These are phyloP conservation scores for Haplosporangium gracile DNA, from an alignment of 192 early-diverging fungal genomes.

Conservation along the genomic window DNA sequence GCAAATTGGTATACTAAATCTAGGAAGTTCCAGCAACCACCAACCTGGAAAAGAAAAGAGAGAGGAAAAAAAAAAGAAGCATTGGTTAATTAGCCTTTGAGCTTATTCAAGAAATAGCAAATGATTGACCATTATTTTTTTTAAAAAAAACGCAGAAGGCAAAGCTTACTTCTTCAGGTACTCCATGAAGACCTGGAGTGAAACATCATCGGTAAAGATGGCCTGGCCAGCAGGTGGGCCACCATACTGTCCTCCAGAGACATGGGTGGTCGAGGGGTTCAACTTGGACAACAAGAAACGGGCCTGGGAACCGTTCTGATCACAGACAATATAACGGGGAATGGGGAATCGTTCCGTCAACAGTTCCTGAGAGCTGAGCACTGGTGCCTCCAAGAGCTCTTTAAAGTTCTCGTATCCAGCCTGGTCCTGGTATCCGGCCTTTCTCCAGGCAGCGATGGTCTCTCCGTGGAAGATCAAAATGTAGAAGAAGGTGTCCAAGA, in stretches of 20 bases:
- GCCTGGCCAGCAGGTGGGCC: slow-evolving; percentile 77
- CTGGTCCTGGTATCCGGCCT: slow-evolving; percentile 96
- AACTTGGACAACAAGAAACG: slow-evolving; percentile 98
- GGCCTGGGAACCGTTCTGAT: slow-evolving; percentile 97
- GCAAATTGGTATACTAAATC: slow-evolving; percentile 25
- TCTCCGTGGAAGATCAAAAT: slow-evolving; percentile 99
- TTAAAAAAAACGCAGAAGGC: neutral
- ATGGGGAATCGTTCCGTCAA: slow-evolving; percentile 95
- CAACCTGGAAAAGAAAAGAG: slow-evolving; percentile 16
- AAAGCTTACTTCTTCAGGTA: slow-evolving; percentile 84
- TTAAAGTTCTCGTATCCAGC: slow-evolving; percentile 96
- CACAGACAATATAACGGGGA: slow-evolving; percentile 98
- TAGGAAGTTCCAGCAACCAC: slow-evolving; percentile 54
- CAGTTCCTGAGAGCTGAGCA: slow-evolving; percentile 89
- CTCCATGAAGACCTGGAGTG: slow-evolving; percentile 97
- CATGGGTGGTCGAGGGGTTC: slow-evolving; percentile 98
- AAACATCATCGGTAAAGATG: slow-evolving; percentile 99
- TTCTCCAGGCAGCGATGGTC: slow-evolving; percentile 96
- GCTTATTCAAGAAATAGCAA: neutral
- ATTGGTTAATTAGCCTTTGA: neutral
- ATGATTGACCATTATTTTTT: neutral
- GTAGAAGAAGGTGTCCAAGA: slow-evolving; percentile 99
- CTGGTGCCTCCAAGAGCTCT: slow-evolving; percentile 91
- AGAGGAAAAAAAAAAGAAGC: neutral
- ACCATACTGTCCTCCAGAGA: slow-evolving; percentile 79